Conservation (phyloP, 2,329 filamentous ascomycete genomes). For the Talaromyces sp. region DNA sequence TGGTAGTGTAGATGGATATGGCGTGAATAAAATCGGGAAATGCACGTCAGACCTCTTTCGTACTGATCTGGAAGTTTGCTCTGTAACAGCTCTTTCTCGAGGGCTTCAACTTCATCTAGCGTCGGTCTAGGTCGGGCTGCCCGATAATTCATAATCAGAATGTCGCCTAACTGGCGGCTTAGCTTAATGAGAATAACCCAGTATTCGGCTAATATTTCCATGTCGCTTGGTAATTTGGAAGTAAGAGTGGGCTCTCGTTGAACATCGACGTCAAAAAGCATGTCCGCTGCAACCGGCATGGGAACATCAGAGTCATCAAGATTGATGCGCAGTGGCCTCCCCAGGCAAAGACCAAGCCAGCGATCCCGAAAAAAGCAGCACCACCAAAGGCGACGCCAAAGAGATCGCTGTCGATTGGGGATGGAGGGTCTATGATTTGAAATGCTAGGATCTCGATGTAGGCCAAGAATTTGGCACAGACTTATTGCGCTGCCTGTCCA, state of each 20-base stretch:
- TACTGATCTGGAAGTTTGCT: neutral
- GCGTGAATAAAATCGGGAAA: neutral
- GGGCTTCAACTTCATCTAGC: neutral
- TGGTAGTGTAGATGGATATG: neutral
- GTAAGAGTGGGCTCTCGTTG: neutral
- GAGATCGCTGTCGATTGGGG: slow-evolving; percentile 17
- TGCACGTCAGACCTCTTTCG: neutral
- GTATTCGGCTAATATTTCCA: neutral
- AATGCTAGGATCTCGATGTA: slow-evolving; percentile 31
- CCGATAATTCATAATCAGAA: neutral
- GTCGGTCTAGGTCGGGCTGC: neutral
- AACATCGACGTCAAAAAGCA: neutral
- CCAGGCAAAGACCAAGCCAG: slow-evolving; percentile 37
- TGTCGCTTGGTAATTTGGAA: neutral
- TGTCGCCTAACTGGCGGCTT: neutral
- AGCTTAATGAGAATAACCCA: neutral
- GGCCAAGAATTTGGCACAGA: slow-evolving; percentile 40
- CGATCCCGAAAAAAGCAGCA: slow-evolving; percentile 38
- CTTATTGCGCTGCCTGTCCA: slow-evolving; percentile 44
- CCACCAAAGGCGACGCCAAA: slow-evolving; percentile 42
- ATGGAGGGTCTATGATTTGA: slow-evolving; percentile 16
- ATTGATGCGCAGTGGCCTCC: slow-evolving; percentile 37
- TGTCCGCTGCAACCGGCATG: slow-evolving; percentile 17
- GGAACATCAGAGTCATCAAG: slow-evolving; percentile 33
- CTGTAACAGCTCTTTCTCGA: neutral